phyloP scores from a whole-genome alignment of 225 moss, liverwort and hornwort genomes.

The Pseudoscleropodium purum region DNA sequence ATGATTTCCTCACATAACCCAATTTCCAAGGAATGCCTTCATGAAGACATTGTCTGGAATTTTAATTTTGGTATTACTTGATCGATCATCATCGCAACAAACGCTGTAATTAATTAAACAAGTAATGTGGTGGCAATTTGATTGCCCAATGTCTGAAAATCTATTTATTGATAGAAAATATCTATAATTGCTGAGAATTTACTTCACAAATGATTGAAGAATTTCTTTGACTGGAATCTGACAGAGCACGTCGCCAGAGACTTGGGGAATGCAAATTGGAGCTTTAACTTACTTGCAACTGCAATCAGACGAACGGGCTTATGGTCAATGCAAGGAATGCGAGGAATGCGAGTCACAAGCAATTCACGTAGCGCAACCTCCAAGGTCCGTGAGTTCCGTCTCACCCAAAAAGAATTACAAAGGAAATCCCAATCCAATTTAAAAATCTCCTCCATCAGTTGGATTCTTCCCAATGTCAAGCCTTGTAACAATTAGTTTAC shows the following conservation, averaged over 20 bases:
- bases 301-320: too few relatives aligned
- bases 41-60: not conserved
- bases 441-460: not conserved
- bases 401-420: not conserved
- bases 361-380: not conserved
- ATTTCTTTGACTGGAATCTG: not conserved
- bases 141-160: not conserved
- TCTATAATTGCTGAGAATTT: not conserved
- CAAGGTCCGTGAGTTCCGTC: not conserved
- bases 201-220: constrained; percentile 9
- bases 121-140: not conserved
- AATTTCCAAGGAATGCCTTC: not conserved
- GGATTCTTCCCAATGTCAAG: not conserved
- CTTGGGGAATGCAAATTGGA: not conserved
- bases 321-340: not conserved
- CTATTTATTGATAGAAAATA: not conserved
- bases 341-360: not conserved
- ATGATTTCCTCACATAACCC: not conserved
- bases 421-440: too few relatives aligned
- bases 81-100: not conserved
- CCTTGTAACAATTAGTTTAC: not conserved
- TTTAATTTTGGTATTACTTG: not conserved
- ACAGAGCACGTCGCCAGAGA: not conserved
- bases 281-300: too few relatives aligned
- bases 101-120: too few relatives aligned